A percentile compares a stretch with the other conserved stretches of the same genome.
Evolutionary conservation across 805 yeast species (phyloP).

Genomic region (Ogataea henricii): DNA sequence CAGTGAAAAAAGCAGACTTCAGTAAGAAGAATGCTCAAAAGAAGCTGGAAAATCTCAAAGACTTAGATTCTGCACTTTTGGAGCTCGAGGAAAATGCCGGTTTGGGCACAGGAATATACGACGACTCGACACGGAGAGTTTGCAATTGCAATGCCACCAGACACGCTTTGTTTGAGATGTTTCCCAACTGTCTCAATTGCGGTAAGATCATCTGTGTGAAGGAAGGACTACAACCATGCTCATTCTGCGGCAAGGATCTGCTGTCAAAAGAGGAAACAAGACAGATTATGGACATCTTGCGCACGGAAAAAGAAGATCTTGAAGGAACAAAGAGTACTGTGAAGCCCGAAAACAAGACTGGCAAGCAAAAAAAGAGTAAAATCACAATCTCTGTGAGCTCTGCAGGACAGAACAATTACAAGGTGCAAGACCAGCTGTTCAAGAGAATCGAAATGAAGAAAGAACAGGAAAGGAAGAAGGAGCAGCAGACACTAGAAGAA

Average conservation of each 20-base stretch:
- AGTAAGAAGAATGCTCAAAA: conserved; percentile 38
- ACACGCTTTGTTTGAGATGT: conserved; percentile 85
- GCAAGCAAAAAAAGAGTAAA: conserved; percentile 43
- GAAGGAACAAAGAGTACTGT: conserved; percentile 30
- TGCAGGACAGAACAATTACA: conserved; percentile 65
- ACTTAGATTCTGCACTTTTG: conserved; percentile 49
- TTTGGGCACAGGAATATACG: conserved; percentile 6
- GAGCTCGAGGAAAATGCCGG: conserved; percentile 42
- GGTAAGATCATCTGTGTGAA: conserved; percentile 90
- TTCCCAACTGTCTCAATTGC: conserved; percentile 92
- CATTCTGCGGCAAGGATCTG: conserved; percentile 73
- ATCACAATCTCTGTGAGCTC: conserved; percentile 56
- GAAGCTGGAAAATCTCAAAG: conserved; percentile 53
- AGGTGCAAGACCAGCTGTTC: conserved; percentile 66
- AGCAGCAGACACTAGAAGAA: conserved; percentile 41
- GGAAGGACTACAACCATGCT: conserved; percentile 91
- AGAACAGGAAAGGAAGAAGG: conserved; percentile 35
- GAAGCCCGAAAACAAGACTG: conserved; percentile 17
- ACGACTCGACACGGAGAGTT: conserved; percentile 22
- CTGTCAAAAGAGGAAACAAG: conserved; percentile 61
- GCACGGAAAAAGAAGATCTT: conserved; percentile 51
- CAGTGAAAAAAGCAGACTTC: conserved; percentile 25
- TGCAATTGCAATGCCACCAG: conserved; percentile 87
- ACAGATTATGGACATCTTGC: conserved; percentile 55
- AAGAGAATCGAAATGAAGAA: conserved; percentile 56